phyloP scores from a whole-genome alignment of 768 basidiomycete genomes.

The Lepiota subincarnata region DNA sequence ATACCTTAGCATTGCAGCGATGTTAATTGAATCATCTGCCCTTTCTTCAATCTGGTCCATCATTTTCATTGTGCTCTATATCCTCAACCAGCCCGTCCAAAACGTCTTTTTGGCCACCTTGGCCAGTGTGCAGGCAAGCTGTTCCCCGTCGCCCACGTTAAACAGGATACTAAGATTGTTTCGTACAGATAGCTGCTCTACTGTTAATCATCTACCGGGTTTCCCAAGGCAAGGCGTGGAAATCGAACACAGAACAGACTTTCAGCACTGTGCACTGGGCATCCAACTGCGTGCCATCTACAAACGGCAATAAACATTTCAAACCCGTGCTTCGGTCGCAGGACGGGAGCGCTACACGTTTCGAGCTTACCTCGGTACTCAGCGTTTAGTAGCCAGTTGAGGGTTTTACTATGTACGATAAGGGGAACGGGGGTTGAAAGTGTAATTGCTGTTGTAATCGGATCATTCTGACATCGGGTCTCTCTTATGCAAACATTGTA shows the following conservation, averaged over 20 bases:
- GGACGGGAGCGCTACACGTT: neutral
- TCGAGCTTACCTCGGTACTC: neutral
- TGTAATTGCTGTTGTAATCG: no score
- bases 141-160: neutral
- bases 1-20: conserved; percentile 12
- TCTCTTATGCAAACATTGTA: no score
- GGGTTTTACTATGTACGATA: neutral
- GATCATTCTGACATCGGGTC: no score
- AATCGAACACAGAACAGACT: neutral
- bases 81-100: conserved; percentile 10
- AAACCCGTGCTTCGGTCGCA: neutral
- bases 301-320: neutral
- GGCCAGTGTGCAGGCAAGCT: conserved; percentile 7
- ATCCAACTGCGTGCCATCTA: neutral
- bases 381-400: neutral
- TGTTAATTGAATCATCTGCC: conserved; percentile 14
- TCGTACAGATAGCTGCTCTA: conserved; percentile 10
- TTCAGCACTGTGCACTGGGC: neutral
- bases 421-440: neutral
- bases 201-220: conserved; percentile 8
- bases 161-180: no score
- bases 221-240: neutral
- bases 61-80: conserved; percentile 13
- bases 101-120: conserved; percentile 12
- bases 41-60: conserved; percentile 13